Base-by-base conservation (phyloP, 371 early-diverging fungal species). In the Mucor ambiguus region DNA sequence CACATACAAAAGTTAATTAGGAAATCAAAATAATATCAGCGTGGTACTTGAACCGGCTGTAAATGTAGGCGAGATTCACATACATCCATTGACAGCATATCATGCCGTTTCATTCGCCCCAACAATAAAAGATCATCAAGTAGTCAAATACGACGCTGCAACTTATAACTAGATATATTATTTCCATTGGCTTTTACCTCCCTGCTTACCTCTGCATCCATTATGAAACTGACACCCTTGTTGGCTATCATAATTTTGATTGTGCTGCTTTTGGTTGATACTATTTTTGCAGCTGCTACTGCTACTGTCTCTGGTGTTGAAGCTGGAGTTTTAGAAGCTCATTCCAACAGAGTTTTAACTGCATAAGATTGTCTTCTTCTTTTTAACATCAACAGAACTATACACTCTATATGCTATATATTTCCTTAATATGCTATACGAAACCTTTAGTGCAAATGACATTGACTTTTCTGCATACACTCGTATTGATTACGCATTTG, bases 401-500 rank as follows among this genome's bases (percentile, higher is more conserved):
- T 11, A 24, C 12, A 44, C 0, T 16, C 46, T 22, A n/a, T 24
- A 10, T 29, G 35, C 22, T 57, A 67, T 62, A 11, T 84, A 84
- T 71, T 81, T 73, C 58, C 77, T 73, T n/a, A 76, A 77, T 30
- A 81, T 78, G 82, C 64, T 73, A 6, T 70, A 74, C 29, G 66
- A 72, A 18, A 64, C 71, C 14, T 77, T 74, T 29, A 63, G 68
- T 5, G 44, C 58, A 7, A 44, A 72, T 32, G 66, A 74, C 10
- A 60, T 84, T 62, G 60, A 60, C 61, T 68, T 55, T 33, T 52
- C 56, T 0, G 75, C 74, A 61, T 73, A 80, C 48, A 81, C 84
- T 3, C 82, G 80, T 61, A 76, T 84, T 59, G 78, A 82, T 68
- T 84, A 84, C 62, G 67, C 67, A 14, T 67, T 67, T 29, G 67